Conservation (phyloP, 164 flowering plant species). For the Akebia trifoliata region DNA sequence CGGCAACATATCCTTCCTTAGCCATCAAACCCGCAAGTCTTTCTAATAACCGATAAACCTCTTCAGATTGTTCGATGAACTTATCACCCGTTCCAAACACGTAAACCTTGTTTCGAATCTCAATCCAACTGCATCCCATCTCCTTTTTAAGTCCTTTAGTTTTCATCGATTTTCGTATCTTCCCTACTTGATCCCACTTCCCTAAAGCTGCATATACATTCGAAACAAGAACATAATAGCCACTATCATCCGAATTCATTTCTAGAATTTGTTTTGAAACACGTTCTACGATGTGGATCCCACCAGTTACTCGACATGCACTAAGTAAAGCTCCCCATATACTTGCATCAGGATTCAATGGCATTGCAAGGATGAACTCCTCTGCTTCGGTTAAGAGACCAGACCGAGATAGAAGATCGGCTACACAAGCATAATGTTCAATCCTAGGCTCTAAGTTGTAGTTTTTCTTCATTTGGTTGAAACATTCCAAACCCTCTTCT, state of each 20-base stretch:
- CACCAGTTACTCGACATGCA: slow-evolving; percentile 31
- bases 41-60: slow-evolving; percentile 23
- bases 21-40: slow-evolving; percentile 30
- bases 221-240: slow-evolving; percentile 39
- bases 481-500: slow-evolving; percentile 31
- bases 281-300: slow-evolving; percentile 25
- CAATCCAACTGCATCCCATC: slow-evolving; percentile 45
- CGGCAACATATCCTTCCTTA: slow-evolving; percentile 45
- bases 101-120: slow-evolving; percentile 31
- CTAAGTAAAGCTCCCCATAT: slow-evolving; percentile 47
- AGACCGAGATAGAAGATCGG: slow-evolving; percentile 36
- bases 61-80: slow-evolving; percentile 22
- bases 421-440: slow-evolving; percentile 49
- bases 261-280: slow-evolving; percentile 23
- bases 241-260: slow-evolving; percentile 28
- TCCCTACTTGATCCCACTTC: slow-evolving; percentile 38
- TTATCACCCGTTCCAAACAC: slow-evolving; percentile 29
- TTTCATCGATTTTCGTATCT: slow-evolving; percentile 28
- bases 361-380: slow-evolving; percentile 36
- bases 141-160: slow-evolving; percentile 37
- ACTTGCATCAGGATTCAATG: slow-evolving; percentile 39
- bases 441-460: slow-evolving; percentile 28
- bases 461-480: slow-evolving; percentile 26
- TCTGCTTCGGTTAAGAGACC: slow-evolving; percentile 31
- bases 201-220: slow-evolving; percentile 42